Base-by-base conservation (phyloP, 495 filamentous ascomycete species). In the Aspergillus bridgeri region DNA sequence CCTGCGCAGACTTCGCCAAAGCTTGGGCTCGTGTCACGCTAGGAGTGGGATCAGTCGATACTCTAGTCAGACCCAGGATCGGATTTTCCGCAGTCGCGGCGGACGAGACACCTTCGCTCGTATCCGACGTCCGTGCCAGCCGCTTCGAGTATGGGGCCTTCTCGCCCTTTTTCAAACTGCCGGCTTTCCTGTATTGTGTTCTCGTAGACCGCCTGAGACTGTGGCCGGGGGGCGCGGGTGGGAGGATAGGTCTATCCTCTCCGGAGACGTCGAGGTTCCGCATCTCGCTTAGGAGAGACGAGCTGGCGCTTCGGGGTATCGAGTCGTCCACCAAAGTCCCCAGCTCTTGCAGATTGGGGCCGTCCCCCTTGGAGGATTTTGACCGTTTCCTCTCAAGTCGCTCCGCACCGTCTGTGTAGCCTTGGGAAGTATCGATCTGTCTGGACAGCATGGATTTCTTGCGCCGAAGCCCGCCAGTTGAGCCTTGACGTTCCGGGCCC, bases 361-460 rank as follows among this genome's bases (percentile, higher is more conserved):
- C 76, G 62, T 84, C 83, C 55, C 86, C 85, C 3, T 83, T 75
- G 6, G 67, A 73, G 38, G 75, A 75, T 24, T 81, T 73, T 3
- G 91, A 96, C 59, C 83, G 80, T 63, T 92, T 87, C 60, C 88
- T 80, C 60, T 90, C 89, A 43, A 97, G 71, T 60, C 85, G 81
- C 48, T 98, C 94, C 0, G 93, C 90, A 18, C 94, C 94, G 75
- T 99, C 92, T 54, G 84, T 78, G 67, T 94, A 96, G 43, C 87
- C 88, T 4, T 81, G 80, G 5, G 80, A 79, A 59, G 81, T 87
- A 60, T 96, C 89, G 53, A 99, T 89, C 70, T 97, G 92, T 60
- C 85, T 85, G 6, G 92, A 97, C 11, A 99, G 78, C 92, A 96
- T 97, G 0, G 93, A 97, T 69, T 92, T 92, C 73, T 96, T 96